Conservation (phyloP, 2,329 filamentous ascomycete genomes). For the Coleophoma crateriformis region DNA sequence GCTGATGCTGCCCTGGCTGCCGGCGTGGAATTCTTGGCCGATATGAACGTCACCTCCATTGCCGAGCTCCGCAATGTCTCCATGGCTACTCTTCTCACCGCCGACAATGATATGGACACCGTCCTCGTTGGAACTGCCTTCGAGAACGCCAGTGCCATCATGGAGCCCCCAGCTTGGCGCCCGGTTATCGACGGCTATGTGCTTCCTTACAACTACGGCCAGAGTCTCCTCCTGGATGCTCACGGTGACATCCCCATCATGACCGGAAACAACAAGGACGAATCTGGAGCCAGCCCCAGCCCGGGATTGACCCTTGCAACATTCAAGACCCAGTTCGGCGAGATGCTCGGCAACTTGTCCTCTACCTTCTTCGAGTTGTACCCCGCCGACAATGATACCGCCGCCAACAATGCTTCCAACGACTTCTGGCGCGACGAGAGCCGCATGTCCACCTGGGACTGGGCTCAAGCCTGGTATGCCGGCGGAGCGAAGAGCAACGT, state of each 20-base stretch:
- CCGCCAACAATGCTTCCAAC: constrained; percentile 14
- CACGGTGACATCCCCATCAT: constrained; percentile 21
- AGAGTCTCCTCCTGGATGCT: constrained; percentile 8
- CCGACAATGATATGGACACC: constrained; percentile 11
- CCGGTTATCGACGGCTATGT: constrained; percentile 22
- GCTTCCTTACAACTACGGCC: constrained; percentile 15
- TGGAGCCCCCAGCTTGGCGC: constrained; percentile 16
- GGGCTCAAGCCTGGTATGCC: constrained; percentile 18
- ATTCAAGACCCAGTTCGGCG: neutral
- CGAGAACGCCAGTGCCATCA: constrained; percentile 7
- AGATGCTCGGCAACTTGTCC: neutral
- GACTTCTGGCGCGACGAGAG: constrained; percentile 17
- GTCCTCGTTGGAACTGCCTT: constrained; percentile 16
- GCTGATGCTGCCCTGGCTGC: constrained; percentile 13
- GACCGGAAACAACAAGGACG: constrained; percentile 23
- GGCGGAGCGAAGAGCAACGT: constrained; percentile 17
- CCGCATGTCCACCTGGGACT: constrained; percentile 19
- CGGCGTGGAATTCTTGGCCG: constrained; percentile 5
- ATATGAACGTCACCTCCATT: constrained; percentile 11
- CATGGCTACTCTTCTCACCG: constrained; percentile 4
- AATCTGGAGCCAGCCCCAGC: constrained; percentile 6
- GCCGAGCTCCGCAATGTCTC: constrained; percentile 9
- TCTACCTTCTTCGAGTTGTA: neutral
- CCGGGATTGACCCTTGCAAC: neutral
- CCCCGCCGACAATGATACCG: neutral